These are phyloP conservation scores for Chimonanthus praecox DNA, from an alignment of 164 flowering plant genomes.

Conservation along the genomic window DNA sequence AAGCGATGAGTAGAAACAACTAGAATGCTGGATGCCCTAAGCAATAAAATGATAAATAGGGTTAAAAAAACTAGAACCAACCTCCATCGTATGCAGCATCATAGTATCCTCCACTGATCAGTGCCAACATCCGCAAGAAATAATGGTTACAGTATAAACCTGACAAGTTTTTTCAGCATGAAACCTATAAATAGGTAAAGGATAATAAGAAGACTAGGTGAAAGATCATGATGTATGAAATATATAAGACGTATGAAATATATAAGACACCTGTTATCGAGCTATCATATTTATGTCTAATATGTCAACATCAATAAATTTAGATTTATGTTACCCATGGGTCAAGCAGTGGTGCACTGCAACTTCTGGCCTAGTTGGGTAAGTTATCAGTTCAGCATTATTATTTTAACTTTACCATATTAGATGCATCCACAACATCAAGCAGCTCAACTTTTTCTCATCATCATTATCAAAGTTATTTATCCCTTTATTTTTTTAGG, in stretches of 20 bases:
- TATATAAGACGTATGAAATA: not conserved
- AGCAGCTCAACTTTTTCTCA: not conserved
- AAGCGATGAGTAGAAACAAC: too few relatives aligned
- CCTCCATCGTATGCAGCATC: constrained; percentile 70
- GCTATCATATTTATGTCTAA: not conserved
- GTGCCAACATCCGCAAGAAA: constrained; percentile 79
- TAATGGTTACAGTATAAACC: constrained; percentile 90
- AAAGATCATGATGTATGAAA: not conserved
- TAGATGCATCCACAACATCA: not conserved
- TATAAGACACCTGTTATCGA: not conserved
- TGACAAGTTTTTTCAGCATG: constrained; percentile 17
- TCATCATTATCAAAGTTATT: too few relatives aligned
- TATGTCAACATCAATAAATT: not conserved
- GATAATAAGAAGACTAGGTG: not conserved
- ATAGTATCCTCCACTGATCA: constrained; percentile 54
- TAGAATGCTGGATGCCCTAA: too few relatives aligned
- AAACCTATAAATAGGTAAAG: not conserved
- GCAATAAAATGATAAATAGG: not conserved
- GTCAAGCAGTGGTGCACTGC: not conserved
- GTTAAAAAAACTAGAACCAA: constrained; percentile 25
- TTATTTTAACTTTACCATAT: not conserved
- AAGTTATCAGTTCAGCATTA: not conserved
- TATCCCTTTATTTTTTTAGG: not conserved
- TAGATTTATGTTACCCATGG: not conserved
- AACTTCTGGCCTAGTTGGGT: too few relatives aligned